These are phyloP conservation scores for Penicillium cinerascens DNA, from an alignment of 495 filamentous ascomycete species.

Conservation along the genomic window DNA sequence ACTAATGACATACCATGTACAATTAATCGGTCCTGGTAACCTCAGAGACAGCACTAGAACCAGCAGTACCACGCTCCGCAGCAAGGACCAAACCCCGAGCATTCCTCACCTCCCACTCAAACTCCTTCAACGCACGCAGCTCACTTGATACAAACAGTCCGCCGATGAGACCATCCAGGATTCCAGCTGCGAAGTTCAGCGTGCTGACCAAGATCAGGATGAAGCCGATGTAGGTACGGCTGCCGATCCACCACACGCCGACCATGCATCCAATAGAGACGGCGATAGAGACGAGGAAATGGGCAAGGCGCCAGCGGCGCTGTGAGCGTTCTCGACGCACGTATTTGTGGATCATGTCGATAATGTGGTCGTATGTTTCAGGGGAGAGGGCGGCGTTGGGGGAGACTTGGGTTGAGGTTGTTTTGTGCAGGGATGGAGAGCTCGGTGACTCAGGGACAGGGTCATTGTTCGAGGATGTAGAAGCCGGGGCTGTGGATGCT, in stretches of 20 bases:
- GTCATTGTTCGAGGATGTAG: neutral
- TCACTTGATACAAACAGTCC: slow-evolving; percentile 82
- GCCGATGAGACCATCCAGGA: slow-evolving; percentile 80
- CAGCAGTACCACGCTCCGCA: slow-evolving; percentile 8
- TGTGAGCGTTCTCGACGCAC: slow-evolving; percentile 64
- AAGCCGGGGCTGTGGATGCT: neutral
- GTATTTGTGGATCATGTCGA: slow-evolving; percentile 64
- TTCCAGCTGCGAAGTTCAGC: slow-evolving; percentile 68
- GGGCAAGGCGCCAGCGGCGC: slow-evolving; percentile 61
- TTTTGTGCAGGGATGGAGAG: slow-evolving; percentile 15
- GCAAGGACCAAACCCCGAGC: slow-evolving; percentile 43
- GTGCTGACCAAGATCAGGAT: slow-evolving; percentile 75
- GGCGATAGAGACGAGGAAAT: slow-evolving; percentile 65
- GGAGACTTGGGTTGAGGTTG: slow-evolving; percentile 16
- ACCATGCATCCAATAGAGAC: slow-evolving; percentile 68
- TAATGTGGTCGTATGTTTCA: slow-evolving; percentile 67
- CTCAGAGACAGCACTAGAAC: neutral
- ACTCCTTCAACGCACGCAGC: slow-evolving; percentile 81
- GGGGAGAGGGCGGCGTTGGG: slow-evolving; percentile 41
- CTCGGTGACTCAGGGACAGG: neutral
- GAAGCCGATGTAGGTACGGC: slow-evolving; percentile 69
- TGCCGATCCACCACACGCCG: slow-evolving; percentile 80
- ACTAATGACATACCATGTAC: neutral
- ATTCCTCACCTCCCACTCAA: slow-evolving; percentile 88
- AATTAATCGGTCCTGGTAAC: neutral